Conservation (phyloP, 495 filamentous ascomycete species). For the Achaetomiella virescens region DNA sequence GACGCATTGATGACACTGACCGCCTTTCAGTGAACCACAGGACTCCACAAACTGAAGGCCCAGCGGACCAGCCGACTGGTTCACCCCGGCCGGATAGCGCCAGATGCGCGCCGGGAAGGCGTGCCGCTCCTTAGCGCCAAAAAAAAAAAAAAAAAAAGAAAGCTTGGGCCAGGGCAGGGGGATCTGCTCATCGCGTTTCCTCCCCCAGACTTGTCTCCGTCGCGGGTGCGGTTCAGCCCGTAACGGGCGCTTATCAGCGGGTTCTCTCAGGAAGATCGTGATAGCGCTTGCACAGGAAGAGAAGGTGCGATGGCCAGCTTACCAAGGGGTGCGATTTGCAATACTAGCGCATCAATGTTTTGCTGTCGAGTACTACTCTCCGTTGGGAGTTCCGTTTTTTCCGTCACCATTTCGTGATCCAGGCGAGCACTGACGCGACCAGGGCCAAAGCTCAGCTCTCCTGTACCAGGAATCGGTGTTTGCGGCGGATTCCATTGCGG, state of each 20-base stretch:
- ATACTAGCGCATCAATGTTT: too few relatives aligned
- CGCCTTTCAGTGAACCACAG: not conserved
- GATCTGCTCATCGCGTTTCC: too few relatives aligned
- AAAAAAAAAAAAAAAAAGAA: too few relatives aligned
- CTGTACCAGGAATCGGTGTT: too few relatives aligned
- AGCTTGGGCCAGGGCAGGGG: too few relatives aligned
- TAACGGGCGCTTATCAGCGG: constrained; percentile 7
- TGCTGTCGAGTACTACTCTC: too few relatives aligned
- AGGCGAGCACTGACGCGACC: too few relatives aligned
- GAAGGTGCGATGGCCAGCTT: not conserved
- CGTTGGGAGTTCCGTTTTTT: too few relatives aligned
- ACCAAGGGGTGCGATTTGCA: not conserved
- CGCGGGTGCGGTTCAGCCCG: not conserved
- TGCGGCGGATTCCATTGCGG: too few relatives aligned
- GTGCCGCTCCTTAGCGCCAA: not conserved
- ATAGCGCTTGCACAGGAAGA: constrained; percentile 5
- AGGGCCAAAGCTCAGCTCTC: too few relatives aligned
- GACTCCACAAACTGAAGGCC: too few relatives aligned
- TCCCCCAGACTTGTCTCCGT: constrained; percentile 1
- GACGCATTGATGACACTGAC: not conserved
- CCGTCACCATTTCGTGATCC: too few relatives aligned
- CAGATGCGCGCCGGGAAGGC: constrained; percentile 3
- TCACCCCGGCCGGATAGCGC: not conserved
- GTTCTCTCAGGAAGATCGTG: not conserved
- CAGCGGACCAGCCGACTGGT: constrained; percentile 1